Evolutionary conservation across 352 stramenopile species (phyloP).

Genomic region (Phytophthora megakarya): DNA sequence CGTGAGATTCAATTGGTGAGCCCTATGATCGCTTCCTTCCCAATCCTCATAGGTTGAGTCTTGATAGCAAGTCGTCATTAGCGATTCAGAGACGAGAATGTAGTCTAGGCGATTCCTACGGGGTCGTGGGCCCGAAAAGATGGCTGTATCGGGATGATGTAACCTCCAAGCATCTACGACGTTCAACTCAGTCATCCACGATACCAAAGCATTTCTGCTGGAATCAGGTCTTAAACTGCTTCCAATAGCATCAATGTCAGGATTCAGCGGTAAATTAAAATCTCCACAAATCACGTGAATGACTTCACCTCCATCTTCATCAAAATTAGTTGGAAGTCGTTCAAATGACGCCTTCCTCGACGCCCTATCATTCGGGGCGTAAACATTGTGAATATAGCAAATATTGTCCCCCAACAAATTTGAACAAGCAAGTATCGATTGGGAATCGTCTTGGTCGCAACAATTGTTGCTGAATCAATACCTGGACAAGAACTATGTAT

Average conservation of each 20-base stretch:
- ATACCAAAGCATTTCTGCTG: background rate
- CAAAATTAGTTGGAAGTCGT: conserved; percentile 4
- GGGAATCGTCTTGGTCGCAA: background rate
- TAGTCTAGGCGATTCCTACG: conserved; percentile 11
- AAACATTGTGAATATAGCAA: conserved; percentile 17
- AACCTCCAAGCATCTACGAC: conserved; percentile 7
- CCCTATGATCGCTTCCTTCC: conserved; percentile 8
- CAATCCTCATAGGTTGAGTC: conserved; percentile 1
- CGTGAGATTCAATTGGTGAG: conserved; percentile 13
- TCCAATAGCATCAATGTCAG: background rate
- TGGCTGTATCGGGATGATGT: conserved; percentile 5
- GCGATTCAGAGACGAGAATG: conserved; percentile 1
- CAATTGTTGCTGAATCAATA: background rate
- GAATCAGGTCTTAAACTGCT: background rate
- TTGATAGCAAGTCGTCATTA: conserved; percentile 1
- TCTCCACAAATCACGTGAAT: conserved; percentile 16
- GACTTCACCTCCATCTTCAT: background rate
- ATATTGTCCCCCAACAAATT: background rate
- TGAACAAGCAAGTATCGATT: background rate
- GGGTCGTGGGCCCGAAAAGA: background rate
- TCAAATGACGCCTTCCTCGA: background rate
- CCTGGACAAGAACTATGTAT: background rate
- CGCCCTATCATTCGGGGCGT: conserved; percentile 5
- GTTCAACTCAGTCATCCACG: conserved; percentile 1
- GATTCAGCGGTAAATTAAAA: conserved; percentile 14